phyloP scores from a whole-genome alignment of 78 protist genomes.

The Carpediemonas membranifera region DNA sequence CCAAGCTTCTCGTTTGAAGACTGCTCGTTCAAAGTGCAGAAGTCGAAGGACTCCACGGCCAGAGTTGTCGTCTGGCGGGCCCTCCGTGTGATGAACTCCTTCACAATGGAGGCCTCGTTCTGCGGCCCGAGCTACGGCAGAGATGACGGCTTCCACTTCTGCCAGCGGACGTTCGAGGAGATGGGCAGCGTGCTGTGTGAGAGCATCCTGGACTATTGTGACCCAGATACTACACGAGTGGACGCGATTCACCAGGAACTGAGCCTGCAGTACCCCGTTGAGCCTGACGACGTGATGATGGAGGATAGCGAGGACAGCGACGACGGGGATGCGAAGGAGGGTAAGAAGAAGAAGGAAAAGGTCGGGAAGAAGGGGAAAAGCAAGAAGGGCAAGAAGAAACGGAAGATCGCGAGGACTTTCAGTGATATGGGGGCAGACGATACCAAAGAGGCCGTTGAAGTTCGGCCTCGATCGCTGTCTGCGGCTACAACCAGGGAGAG shows the following conservation, averaged over 20 bases:
- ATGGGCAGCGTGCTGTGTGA: constrained; percentile 36
- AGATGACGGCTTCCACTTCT: constrained; percentile 14
- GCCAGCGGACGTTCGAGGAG: neutral
- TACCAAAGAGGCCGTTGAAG: too few relatives aligned
- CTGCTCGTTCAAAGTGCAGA: constrained; percentile 19
- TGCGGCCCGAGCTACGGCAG: constrained; percentile 37
- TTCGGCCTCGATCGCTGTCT: too few relatives aligned
- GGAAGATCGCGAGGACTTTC: too few relatives aligned
- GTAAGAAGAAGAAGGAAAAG: too few relatives aligned
- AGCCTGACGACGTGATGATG: too few relatives aligned
- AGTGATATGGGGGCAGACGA: too few relatives aligned
- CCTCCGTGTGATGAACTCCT: constrained; percentile 35
- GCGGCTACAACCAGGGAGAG: too few relatives aligned
- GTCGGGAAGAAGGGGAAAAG: too few relatives aligned
- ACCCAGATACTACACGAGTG: constrained; percentile 32
- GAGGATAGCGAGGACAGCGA: too few relatives aligned
- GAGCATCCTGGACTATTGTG: constrained; percentile 40
- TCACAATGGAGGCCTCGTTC: constrained; percentile 58
- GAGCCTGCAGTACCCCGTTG: too few relatives aligned
- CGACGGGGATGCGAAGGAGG: too few relatives aligned
- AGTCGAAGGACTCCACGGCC: constrained; percentile 14
- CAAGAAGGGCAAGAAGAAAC: too few relatives aligned
- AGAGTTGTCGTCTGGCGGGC: constrained; percentile 40
- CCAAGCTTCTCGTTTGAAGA: constrained; percentile 14
- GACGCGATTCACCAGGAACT: neutral